phyloP scores from a whole-genome alignment of 1,284 basidiomycete genomes.

The Rhodotorula sp. region DNA sequence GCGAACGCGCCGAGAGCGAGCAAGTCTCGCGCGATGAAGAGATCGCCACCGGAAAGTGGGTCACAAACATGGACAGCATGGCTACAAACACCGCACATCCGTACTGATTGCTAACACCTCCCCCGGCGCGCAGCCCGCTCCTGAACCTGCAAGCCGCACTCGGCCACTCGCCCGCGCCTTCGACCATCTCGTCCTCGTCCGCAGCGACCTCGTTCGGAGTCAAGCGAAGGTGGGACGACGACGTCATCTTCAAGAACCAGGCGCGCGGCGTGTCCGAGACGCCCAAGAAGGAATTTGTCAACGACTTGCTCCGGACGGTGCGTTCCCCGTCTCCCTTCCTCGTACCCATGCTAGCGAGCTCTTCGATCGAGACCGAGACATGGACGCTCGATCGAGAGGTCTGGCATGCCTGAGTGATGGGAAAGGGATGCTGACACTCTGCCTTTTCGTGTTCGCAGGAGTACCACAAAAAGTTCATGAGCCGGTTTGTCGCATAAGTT shows the following conservation, averaged over 20 bases:
- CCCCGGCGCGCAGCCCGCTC: conserved; percentile 65
- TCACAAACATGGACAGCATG: background rate
- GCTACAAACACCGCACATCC: no score
- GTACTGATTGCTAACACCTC: no score
- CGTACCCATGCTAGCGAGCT: background rate
- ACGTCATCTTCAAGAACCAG: conserved; percentile 97
- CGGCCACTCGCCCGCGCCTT: conserved; percentile 59
- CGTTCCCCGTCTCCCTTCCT: background rate
- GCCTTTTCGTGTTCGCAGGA: background rate
- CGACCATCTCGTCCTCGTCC: conserved; percentile 67
- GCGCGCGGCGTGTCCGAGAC: conserved; percentile 67
- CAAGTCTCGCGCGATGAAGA: conserved; percentile 69
- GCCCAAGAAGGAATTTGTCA: conserved; percentile 73
- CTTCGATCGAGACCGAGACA: background rate
- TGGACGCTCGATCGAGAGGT: no score
- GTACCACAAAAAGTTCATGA: conserved; percentile 31
- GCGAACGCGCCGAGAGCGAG: conserved; percentile 62
- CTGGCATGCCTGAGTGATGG: no score
- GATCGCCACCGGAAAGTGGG: conserved; percentile 64
- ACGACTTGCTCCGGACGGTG: conserved; percentile 77
- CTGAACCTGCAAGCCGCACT: conserved; percentile 85
- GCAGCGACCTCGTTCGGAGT: conserved; percentile 64
- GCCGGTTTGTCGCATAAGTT: conserved; percentile 15
- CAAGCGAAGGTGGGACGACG: conserved; percentile 84
- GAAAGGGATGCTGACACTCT: background rate